Base-by-base conservation (phyloP, 2,329 filamentous ascomycete species). In the Grosmannia clavigera region DNA sequence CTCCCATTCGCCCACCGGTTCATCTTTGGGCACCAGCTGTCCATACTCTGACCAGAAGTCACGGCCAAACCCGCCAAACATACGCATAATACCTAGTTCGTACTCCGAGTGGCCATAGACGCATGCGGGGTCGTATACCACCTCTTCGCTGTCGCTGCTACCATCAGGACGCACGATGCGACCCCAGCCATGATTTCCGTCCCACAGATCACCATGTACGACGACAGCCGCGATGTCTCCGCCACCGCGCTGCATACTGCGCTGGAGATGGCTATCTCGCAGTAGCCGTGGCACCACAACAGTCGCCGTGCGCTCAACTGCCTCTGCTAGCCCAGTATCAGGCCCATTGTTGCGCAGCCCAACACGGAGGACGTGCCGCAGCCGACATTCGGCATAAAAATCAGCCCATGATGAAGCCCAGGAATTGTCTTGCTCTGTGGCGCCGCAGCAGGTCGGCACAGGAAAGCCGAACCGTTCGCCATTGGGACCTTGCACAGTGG, bases 141-240 rank as follows among this genome's bases (percentile, higher is more conserved):
- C 83, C 64, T 91, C 86, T 65, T 92, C 88, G 0, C 5, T 25
- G 22, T 29, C 48, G 46, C 19, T 22, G 43, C 33, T 38, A 50
- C 48, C 22, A 27, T 9, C 29, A 3, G 22, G 9, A 6, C 58
- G 12, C 31, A 68, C 76, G 58, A 95, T 85, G 51, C 76, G 76
- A 0, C 87, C 91, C 3, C 76, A 72, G 12, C 83, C 82, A 57
- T 87, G 83, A 71, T 96, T 96, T 0, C 92, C 92, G 64, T 84
- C 88, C 92, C 92, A 96, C n/a, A 96, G 72, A 73, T 96, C 92
- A 0, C 92, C 92, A 68, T 97, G 92, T 0, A 96, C 78, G 6
- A 95, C 81, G 0, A 94, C 91, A 0, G 92, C 90, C n/a, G 70
- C 76, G 31, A 94, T 78, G 6, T 54, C n/a, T 2, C 60, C 61